A percentile compares a stretch with the other conserved stretches of the same genome.
Evolutionary conservation across 1,284 basidiomycete genomes (phyloP).

Genomic region (Cystobasidium pallidum): DNA sequence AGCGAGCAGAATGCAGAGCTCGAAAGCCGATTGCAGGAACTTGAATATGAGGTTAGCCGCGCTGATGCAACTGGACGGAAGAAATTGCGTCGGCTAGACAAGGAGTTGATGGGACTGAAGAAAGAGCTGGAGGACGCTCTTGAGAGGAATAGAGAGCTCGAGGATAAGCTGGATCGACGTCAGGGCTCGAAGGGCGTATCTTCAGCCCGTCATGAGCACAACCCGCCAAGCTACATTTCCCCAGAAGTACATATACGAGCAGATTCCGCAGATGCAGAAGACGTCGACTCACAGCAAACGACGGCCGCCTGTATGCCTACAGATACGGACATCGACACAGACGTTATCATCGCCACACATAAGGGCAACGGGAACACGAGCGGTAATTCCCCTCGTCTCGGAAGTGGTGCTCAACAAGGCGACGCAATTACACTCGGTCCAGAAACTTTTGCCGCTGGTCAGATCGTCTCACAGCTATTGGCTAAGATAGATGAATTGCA

Average conservation of each 20-base stretch:
- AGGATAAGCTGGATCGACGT: conserved; percentile 59
- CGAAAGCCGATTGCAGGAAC: conserved; percentile 69
- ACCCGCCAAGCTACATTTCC: not conserved
- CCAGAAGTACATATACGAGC: not conserved
- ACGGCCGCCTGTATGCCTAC: conserved; percentile 21
- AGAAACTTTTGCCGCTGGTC: not conserved
- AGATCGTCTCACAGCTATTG: conserved; percentile 69
- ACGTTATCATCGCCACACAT: not conserved
- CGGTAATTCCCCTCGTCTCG: no score
- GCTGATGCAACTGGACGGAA: conserved; percentile 70
- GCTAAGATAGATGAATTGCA: conserved; percentile 78
- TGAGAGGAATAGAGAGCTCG: conserved; percentile 67
- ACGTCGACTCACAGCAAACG: not conserved
- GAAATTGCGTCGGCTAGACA: conserved; percentile 71
- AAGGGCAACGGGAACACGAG: not conserved
- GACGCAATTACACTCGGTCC: not conserved
- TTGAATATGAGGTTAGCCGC: conserved; percentile 70
- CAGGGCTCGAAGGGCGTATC: not conserved
- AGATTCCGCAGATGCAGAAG: not conserved
- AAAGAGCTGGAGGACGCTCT: conserved; percentile 71
- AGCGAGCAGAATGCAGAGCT: conserved; percentile 80
- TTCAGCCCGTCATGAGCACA: not conserved
- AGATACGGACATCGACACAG: conserved; percentile 8
- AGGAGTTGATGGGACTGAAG: conserved; percentile 70
- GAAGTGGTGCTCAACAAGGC: no score